Evolutionary conservation across 345 rosid species (phyloP), one percentile per base, ranked within the genome.

Genomic region (Gossypium ekmanianum): DNA sequence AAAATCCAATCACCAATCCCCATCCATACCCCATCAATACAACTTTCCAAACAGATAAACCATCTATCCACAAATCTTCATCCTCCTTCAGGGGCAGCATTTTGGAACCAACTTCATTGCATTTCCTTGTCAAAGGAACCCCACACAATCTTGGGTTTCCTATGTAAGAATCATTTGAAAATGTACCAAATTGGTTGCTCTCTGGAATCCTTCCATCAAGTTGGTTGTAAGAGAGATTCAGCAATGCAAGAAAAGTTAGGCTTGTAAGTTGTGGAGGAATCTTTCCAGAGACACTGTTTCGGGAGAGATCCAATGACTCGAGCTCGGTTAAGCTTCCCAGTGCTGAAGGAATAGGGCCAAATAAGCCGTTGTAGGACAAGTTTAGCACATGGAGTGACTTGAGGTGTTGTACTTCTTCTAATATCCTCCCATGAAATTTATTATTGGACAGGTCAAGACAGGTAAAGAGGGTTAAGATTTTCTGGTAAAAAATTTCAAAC

Each of bases 191-290:
- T 45, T 45, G 50, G 50, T 45, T 8, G 50, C 50, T 45, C 7
- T 45, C 9, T 45, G 13, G 66, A 18, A 71, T 71, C 26, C 10
- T 52, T 43, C 74, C 64, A 0, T 52, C 24, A 12, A 71, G 74
- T 9, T 34, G 41, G 41, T 34, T 34, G 41, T 34, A 34, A 34
- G 7, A 34, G 41, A 34, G 41, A 34, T 34, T 70, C 9, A 69
- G 0, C 7, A 17, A 9, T 20, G 2, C 45, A 0, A 76, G 69
- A 20, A 70, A 76, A 3, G 41, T 61, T 3, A 70, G 68, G 0
- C 26, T 44, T 55, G 43, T 39, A 41, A 81, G 72, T 11, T 64
- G 13, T 12, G 1, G 69, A 56, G 76, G 79, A 16, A 81, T 81
- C 20, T 72, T 52, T 4, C 84, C 73, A 0, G 74, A 73, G 16